Percentiles rank a stretch among this genome's conserved stretches.
These are phyloP conservation scores for Cerrena zonata DNA, from an alignment of 1,284 basidiomycete species.

Conservation along the genomic window DNA sequence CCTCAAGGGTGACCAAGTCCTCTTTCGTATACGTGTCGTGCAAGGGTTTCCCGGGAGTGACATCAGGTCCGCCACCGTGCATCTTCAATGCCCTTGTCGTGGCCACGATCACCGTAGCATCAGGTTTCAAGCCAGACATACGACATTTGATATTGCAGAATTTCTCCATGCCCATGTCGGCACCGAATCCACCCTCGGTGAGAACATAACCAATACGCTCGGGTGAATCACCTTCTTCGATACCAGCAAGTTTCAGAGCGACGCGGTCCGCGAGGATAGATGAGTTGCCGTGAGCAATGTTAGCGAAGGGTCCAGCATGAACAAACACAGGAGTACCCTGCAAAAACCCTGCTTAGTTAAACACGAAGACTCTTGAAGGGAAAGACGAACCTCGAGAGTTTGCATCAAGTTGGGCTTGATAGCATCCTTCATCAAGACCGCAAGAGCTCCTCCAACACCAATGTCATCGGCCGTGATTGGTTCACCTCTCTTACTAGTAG, in stretches of 20 bases:
- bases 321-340: constrained; percentile 97
- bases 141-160: constrained; percentile 99
- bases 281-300: constrained; percentile 98
- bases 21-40: constrained; percentile 93
- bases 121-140: constrained; percentile 85
- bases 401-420: constrained; percentile 99
- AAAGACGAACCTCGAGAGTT: constrained; percentile 71
- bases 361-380: too few relatives aligned
- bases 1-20: constrained; percentile 84
- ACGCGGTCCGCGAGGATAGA: constrained; percentile 96
- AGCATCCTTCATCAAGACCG: constrained; percentile 97
- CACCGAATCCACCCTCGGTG: constrained; percentile 97
- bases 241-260: constrained; percentile 93
- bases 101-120: constrained; percentile 93
- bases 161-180: constrained; percentile 99
- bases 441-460: constrained; percentile 91
- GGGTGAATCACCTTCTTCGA: constrained; percentile 83
- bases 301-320: constrained; percentile 97
- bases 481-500: constrained; percentile 87
- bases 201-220: constrained; percentile 90
- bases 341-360: too few relatives aligned
- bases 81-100: constrained; percentile 98
- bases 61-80: constrained; percentile 97
- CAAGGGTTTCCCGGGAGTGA: constrained; percentile 91
- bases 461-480: constrained; percentile 96